These are phyloP conservation scores for Hsuehochloa calcarea DNA, from an alignment of 176 grass and related monocot genomes.

Conservation along the genomic window DNA sequence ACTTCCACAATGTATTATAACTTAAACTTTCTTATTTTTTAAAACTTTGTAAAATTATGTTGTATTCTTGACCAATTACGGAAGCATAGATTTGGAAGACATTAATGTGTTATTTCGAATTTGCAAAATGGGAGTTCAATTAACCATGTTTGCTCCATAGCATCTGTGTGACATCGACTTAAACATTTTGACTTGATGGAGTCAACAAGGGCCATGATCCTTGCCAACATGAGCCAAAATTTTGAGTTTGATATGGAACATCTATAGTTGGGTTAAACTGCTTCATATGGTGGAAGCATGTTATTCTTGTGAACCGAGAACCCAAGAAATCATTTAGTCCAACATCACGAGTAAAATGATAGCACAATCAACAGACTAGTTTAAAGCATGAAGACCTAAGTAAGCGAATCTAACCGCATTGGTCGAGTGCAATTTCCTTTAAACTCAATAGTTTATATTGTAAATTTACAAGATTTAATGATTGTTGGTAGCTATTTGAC, in stretches of 20 bases:
- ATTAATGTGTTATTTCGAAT: not conserved
- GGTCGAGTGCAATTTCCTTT: not conserved
- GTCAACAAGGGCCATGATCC: not conserved
- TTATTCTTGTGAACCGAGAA: not conserved
- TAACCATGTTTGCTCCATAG: not conserved
- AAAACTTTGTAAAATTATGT: not conserved
- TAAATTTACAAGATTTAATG: not conserved
- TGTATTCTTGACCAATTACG: conserved; percentile 1
- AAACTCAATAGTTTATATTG: not conserved
- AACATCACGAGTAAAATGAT: not conserved
- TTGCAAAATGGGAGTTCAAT: not conserved
- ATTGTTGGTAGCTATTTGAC: not conserved
- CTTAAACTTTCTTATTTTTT: conserved; percentile 9
- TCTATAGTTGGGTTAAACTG: not conserved
- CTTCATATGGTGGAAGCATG: not conserved
- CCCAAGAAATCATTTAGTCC: not conserved
- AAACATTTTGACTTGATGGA: not conserved
- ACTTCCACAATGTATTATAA: conserved; percentile 72
- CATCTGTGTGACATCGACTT: not conserved
- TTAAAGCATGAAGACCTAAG: not conserved
- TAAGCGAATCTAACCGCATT: not conserved
- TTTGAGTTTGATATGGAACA: not conserved
- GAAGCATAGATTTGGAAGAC: not conserved
- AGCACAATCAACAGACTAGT: not conserved
- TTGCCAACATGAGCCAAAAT: not conserved